Conservation (phyloP, 345 rosid genomes). For the Citrus australasica region DNA sequence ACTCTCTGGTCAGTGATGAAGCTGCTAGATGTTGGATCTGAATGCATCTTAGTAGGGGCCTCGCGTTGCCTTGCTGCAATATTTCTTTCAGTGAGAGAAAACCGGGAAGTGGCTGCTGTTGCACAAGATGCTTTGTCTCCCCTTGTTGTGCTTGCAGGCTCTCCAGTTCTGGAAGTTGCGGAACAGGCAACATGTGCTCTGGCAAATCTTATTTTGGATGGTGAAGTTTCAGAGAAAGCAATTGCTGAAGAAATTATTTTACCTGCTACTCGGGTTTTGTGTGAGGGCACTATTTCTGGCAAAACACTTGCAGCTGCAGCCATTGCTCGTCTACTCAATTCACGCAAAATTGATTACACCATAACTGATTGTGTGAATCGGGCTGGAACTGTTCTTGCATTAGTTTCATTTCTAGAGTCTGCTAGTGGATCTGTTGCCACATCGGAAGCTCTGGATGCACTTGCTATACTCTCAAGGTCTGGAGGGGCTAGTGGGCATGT, state of each 20-base stretch:
- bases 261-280: slow-evolving; percentile 90
- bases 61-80: slow-evolving; percentile 82
- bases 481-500: slow-evolving; percentile 47
- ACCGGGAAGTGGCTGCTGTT: slow-evolving; percentile 83
- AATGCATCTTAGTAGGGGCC: slow-evolving; percentile 71
- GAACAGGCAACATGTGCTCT: slow-evolving; percentile 95
- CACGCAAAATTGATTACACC: slow-evolving; percentile 57
- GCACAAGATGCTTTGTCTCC: slow-evolving; percentile 79
- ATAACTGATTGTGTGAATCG: slow-evolving; percentile 88
- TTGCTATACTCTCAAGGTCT: slow-evolving; percentile 83
- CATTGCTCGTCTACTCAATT: slow-evolving; percentile 79
- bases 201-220: slow-evolving; percentile 92
- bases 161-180: slow-evolving; percentile 74
- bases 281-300: slow-evolving; percentile 86
- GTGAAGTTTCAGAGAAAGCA: slow-evolving; percentile 74
- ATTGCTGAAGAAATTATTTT: slow-evolving; percentile 73
- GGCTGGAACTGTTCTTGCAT: slow-evolving; percentile 88
- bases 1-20: slow-evolving; percentile 71
- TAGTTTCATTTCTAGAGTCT: slow-evolving; percentile 88
- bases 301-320: slow-evolving; percentile 98
- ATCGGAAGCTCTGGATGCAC: slow-evolving; percentile 90
- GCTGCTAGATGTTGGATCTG: slow-evolving; percentile 73
- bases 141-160: slow-evolving; percentile 66
- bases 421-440: slow-evolving; percentile 65
- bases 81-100: slow-evolving; percentile 87